Percentiles rank a stretch among this genome's conserved stretches.
phyloP scores from a whole-genome alignment of 2,329 filamentous ascomycete species.

The Aspergillus piperis region DNA sequence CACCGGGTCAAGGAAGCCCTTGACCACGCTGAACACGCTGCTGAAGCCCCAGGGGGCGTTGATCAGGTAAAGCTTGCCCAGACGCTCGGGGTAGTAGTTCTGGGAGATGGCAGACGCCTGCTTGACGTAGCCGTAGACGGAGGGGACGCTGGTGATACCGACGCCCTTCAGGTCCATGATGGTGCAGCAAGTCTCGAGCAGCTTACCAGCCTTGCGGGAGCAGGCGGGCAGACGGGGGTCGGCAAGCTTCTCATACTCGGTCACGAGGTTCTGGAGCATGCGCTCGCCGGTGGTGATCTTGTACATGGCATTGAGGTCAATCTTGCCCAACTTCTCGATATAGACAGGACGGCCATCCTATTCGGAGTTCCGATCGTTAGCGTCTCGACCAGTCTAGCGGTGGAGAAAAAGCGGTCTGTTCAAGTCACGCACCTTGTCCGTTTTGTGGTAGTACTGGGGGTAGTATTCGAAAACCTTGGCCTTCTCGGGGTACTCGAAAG shows the following conservation, averaged over 20 bases:
- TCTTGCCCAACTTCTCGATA: constrained; percentile 93
- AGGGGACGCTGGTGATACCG: constrained; percentile 74
- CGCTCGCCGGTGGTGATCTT: constrained; percentile 90
- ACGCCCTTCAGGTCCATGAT: constrained; percentile 98
- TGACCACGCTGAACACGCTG: constrained; percentile 80
- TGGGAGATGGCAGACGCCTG: constrained; percentile 87
- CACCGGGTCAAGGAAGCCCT: constrained; percentile 93
- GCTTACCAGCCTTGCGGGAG: constrained; percentile 83
- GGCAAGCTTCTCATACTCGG: constrained; percentile 95
- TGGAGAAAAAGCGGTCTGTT: background rate
- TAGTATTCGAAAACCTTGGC: constrained; percentile 84
- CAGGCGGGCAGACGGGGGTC: constrained; percentile 93
- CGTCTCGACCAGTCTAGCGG: background rate
- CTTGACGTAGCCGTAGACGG: constrained; percentile 85
- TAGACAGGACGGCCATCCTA: constrained; percentile 96
- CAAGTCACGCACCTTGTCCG: constrained; percentile 50
- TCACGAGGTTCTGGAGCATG: constrained; percentile 94
- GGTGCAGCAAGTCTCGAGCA: constrained; percentile 96
- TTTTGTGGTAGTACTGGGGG: constrained; percentile 97
- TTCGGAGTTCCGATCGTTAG: constrained; percentile 9
- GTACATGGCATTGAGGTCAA: constrained; percentile 85
- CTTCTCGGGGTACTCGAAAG: constrained; percentile 87
- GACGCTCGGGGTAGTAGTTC: constrained; percentile 98
- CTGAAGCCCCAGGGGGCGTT: constrained; percentile 97
- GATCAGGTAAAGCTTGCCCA: constrained; percentile 96